Evolutionary conservation across 371 early-diverging fungal genomes (phyloP).

Genomic region (Mortierella sp.): DNA sequence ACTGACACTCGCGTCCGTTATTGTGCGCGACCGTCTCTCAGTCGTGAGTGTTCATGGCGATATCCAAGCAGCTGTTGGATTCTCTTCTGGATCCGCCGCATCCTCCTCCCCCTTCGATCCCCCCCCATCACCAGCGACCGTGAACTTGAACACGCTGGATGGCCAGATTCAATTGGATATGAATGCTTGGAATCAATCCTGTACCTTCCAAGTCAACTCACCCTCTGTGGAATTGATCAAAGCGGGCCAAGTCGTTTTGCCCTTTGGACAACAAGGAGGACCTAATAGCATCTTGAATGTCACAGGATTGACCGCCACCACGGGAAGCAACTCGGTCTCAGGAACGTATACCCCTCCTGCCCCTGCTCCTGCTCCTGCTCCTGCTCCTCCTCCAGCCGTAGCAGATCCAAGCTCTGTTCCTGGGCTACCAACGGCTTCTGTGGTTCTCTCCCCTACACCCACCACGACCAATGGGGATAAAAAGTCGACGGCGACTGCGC

Average conservation of each 20-base stretch:
- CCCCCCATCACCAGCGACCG: slow-evolving; percentile 3
- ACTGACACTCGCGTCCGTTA: slow-evolving; percentile 23
- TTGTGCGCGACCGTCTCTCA: slow-evolving; percentile 32
- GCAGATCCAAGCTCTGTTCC: not conserved
- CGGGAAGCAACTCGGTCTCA: slow-evolving; percentile 20
- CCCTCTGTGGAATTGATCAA: slow-evolving; percentile 28
- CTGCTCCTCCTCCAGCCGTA: not conserved
- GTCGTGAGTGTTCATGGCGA: slow-evolving; percentile 40
- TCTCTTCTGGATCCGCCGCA: not conserved
- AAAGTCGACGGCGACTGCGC: slow-evolving; percentile 1
- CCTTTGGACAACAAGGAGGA: slow-evolving; percentile 4
- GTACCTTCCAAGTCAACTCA: slow-evolving; percentile 25
- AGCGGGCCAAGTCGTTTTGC: slow-evolving; percentile 15
- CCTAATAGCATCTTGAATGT: slow-evolving; percentile 7
- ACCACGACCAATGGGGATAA: not conserved
- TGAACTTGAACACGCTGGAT: slow-evolving; percentile 40
- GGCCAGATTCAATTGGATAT: slow-evolving; percentile 37
- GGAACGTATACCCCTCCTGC: slow-evolving; percentile 13
- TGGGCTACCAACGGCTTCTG: too few relatives aligned
- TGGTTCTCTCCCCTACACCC: too few relatives aligned
- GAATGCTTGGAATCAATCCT: slow-evolving; percentile 40
- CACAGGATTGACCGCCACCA: slow-evolving; percentile 7
- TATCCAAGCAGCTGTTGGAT: slow-evolving; percentile 31
- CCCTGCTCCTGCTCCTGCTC: too few relatives aligned
- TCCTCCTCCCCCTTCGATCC: not conserved